A percentile compares a stretch with the other conserved stretches of the same genome.
Conservation (phyloP, 495 filamentous ascomycete genomes). For the Aspergillus ostianus region DNA sequence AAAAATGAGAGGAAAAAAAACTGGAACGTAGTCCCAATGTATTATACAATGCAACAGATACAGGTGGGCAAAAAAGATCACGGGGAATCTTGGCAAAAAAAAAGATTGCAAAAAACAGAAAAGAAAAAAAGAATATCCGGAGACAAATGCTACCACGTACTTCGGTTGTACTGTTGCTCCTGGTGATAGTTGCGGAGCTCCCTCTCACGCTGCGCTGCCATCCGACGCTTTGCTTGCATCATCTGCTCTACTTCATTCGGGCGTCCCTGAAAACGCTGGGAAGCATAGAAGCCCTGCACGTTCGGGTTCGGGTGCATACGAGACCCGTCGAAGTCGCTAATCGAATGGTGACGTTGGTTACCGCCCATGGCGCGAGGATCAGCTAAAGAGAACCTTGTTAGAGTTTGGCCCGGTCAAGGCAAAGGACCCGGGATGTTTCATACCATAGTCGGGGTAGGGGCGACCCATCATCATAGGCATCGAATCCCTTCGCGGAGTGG, state of each 20-base stretch:
- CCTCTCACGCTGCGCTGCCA: slow-evolving; percentile 97
- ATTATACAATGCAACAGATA: slow-evolving; percentile 51
- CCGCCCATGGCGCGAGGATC: slow-evolving; percentile 49
- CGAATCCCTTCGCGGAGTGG: slow-evolving; percentile 79
- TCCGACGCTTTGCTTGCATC: slow-evolving; percentile 97
- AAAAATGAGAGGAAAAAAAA: slow-evolving; percentile 13
- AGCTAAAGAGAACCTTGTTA: slow-evolving; percentile 27
- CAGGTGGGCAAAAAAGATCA: slow-evolving; percentile 34
- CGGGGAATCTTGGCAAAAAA: slow-evolving; percentile 38
- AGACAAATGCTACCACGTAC: slow-evolving; percentile 62
- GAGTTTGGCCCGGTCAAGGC: slow-evolving; percentile 17
- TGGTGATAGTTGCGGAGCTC: slow-evolving; percentile 99
- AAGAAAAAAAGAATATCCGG: slow-evolving; percentile 28
- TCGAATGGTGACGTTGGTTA: slow-evolving; percentile 73
- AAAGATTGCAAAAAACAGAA: slow-evolving; percentile 13
- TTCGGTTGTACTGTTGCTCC: slow-evolving; percentile 99
- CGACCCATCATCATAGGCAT: slow-evolving; percentile 69
- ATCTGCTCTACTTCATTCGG: slow-evolving; percentile 96
- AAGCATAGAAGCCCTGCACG: slow-evolving; percentile 89
- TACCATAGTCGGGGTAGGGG: slow-evolving; percentile 59
- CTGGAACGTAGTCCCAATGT: slow-evolving; percentile 35
- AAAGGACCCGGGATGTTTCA: slow-evolving; percentile 16
- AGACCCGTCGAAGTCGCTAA: slow-evolving; percentile 80
- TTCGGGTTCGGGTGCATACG: slow-evolving; percentile 73
- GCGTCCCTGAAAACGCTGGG: slow-evolving; percentile 87